These are phyloP conservation scores for Podospora australis DNA, from an alignment of 495 filamentous ascomycete genomes.

Conservation along the genomic window DNA sequence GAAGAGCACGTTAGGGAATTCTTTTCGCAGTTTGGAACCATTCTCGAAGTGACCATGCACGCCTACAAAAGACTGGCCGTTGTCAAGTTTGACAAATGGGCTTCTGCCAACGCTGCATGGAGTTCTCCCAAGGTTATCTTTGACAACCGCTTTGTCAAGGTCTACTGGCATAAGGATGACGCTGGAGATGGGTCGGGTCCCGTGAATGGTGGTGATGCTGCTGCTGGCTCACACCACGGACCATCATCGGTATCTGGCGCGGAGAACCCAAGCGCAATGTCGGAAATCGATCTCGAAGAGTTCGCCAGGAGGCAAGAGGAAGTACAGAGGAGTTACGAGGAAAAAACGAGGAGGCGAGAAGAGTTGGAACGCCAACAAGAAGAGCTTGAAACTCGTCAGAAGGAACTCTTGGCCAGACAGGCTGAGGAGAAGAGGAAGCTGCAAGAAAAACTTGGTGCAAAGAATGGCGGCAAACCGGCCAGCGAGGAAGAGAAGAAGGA, in stretches of 20 bases:
- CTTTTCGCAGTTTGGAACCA: conserved; percentile 78
- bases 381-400: conserved; percentile 68
- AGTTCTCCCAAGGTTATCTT: conserved; percentile 91
- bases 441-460: conserved; percentile 41
- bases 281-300: conserved; percentile 69
- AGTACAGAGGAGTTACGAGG: conserved; percentile 72
- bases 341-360: conserved; percentile 64
- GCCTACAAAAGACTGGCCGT: conserved; percentile 71
- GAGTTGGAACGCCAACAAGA: conserved; percentile 65
- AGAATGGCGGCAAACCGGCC: conserved; percentile 15
- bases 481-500: conserved; percentile 12
- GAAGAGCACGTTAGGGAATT: conserved; percentile 70
- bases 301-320: conserved; percentile 70
- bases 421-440: conserved; percentile 70
- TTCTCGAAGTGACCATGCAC: conserved; percentile 68
- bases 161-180: conserved; percentile 84
- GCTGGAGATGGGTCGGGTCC: conserved; percentile 14
- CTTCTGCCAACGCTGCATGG: conserved; percentile 72
- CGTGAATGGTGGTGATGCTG: conserved; percentile 15
- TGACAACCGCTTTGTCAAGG: conserved; percentile 95
- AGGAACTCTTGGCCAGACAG: conserved; percentile 67
- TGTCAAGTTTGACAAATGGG: conserved; percentile 70
- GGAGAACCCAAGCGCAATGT: conserved; percentile 21
- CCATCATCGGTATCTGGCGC: conserved; percentile 15
- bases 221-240: no score